Conservation (phyloP, 306 rosid genomes). For the Prosopis cineraria region DNA sequence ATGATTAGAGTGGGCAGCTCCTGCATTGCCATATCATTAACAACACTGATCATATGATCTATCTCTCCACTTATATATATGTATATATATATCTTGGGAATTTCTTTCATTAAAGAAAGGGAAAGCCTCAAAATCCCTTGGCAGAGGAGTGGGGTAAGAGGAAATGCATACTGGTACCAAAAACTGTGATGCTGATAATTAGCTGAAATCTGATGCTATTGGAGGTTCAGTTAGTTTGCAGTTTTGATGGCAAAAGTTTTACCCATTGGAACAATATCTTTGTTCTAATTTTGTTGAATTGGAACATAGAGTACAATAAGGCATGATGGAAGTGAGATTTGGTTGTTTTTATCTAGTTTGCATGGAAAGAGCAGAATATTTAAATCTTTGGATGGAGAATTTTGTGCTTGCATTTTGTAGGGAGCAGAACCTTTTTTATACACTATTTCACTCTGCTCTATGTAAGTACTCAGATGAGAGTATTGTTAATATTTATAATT, state of each 20-base stretch:
- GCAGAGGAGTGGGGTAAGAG: background rate
- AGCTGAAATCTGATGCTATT: background rate
- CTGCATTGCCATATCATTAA: background rate
- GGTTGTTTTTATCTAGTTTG: background rate
- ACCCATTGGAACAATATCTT: background rate
- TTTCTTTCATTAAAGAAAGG: background rate
- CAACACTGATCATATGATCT: background rate
- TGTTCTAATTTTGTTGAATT: background rate
- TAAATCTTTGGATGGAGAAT: background rate
- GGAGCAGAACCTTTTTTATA: background rate
- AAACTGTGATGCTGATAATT: background rate
- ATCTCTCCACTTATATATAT: background rate
- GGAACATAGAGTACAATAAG: background rate
- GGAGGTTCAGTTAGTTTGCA: background rate
- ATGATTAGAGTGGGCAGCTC: background rate
- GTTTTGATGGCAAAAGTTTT: background rate
- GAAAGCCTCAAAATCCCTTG: background rate
- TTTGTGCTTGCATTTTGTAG: background rate
- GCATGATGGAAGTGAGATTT: background rate
- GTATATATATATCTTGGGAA: no score
- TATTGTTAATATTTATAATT: background rate
- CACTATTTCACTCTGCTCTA: background rate
- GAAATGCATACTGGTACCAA: background rate
- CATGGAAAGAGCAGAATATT: background rate
- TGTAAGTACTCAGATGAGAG: background rate